A percentile compares a stretch with the other conserved stretches of the same genome.
phyloP scores from a whole-genome alignment of 495 filamentous ascomycete species.

The Penicillium canariense region DNA sequence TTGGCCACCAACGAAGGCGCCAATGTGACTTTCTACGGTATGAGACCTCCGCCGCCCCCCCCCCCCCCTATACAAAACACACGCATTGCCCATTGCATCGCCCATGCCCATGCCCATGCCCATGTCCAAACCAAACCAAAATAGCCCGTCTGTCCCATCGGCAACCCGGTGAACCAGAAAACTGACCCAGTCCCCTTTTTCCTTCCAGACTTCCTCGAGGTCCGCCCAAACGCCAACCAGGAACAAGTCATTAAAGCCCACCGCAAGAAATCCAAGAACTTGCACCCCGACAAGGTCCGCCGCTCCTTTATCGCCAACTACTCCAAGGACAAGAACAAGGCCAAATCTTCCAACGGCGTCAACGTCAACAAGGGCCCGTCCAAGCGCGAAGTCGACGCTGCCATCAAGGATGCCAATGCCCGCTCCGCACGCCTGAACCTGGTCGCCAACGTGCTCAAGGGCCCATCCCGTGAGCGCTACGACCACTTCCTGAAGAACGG shows the following conservation, averaged over 20 bases:
- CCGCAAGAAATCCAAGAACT: slow-evolving; percentile 72
- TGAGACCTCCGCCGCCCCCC: not conserved
- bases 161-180: no score
- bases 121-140: not conserved
- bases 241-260: slow-evolving; percentile 94
- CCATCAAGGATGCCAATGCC: slow-evolving; percentile 73
- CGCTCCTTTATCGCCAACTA: slow-evolving; percentile 74
- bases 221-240: slow-evolving; percentile 67
- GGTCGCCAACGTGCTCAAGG: slow-evolving; percentile 80
- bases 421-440: slow-evolving; percentile 79
- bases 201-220: slow-evolving; percentile 70
- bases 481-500: slow-evolving; percentile 93
- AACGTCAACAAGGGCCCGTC: slow-evolving; percentile 70
- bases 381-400: slow-evolving; percentile 66
- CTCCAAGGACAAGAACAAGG: slow-evolving; percentile 57
- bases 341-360: slow-evolving; percentile 56
- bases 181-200: not conserved
- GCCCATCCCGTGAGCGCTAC: slow-evolving; percentile 77
- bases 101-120: no score
- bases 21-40: slow-evolving; percentile 87
- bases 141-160: not conserved
- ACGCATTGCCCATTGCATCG: not conserved
- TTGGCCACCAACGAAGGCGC: slow-evolving; percentile 70
- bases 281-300: slow-evolving; percentile 96
- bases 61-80: not conserved